A percentile compares a stretch with the other conserved stretches of the same genome.
Evolutionary conservation across 306 rosid genomes (phyloP).

Genomic region (Cucurbita ficifolia): DNA sequence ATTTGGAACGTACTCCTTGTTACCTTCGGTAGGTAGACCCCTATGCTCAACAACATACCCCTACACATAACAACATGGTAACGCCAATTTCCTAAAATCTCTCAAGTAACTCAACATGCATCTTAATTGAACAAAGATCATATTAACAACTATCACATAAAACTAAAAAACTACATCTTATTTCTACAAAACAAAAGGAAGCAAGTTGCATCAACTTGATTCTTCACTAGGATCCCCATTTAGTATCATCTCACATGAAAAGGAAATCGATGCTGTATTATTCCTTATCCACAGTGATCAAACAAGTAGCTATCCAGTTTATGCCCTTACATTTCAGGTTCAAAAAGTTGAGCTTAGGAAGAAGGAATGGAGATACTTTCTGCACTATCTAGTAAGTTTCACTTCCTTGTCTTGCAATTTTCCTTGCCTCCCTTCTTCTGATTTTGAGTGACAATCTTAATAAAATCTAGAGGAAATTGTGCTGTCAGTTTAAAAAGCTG

Average conservation of each 20-base stretch:
- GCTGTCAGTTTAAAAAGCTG: background rate
- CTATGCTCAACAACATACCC: background rate
- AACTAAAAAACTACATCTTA: background rate
- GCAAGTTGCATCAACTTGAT: background rate
- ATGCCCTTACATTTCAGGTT: constrained; percentile 36
- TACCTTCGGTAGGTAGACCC: background rate
- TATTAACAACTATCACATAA: background rate
- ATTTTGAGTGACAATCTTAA: background rate
- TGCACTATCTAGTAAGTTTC: constrained; percentile 88
- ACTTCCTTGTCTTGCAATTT: background rate
- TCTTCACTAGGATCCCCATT: background rate
- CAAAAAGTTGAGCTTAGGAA: constrained; percentile 75
- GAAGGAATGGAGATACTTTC: constrained; percentile 83
- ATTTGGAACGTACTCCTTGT: background rate
- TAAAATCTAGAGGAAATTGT: background rate
- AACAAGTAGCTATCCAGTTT: background rate
- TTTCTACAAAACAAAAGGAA: background rate
- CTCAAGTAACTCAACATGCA: background rate
- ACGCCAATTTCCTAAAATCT: background rate
- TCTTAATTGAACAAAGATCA: background rate
- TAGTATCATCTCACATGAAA: background rate
- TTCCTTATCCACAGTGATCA: background rate
- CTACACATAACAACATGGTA: background rate
- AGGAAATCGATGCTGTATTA: background rate
- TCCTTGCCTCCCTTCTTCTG: background rate